Evolutionary conservation across 306 rosid genomes (phyloP).

Genomic region (Acacia melanoxylon): DNA sequence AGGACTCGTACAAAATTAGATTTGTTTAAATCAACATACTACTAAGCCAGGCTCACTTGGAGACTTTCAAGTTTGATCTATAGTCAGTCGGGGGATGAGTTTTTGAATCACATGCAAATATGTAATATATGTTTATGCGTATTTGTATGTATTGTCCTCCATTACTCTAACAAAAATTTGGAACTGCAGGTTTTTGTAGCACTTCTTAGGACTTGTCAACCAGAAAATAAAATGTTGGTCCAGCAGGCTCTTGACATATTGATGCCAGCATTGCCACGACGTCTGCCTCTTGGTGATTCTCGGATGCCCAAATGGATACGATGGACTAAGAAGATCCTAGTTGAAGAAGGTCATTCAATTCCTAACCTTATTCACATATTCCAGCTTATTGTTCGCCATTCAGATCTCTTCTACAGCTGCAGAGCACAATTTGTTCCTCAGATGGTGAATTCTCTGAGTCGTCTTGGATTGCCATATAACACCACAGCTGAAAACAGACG

Average conservation of each 20-base stretch:
- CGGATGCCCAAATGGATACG: slow-evolving; percentile 99
- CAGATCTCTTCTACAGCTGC: slow-evolving; percentile 97
- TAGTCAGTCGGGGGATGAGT: background rate
- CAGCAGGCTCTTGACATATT: slow-evolving; percentile 99
- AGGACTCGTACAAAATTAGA: slow-evolving; percentile 18
- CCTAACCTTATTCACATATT: slow-evolving; percentile 98
- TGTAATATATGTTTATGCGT: background rate
- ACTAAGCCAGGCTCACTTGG: background rate
- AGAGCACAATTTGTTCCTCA: slow-evolving; percentile 99
- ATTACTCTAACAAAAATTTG: slow-evolving; percentile 33
- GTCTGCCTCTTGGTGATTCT: slow-evolving; percentile 93
- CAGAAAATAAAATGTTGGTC: slow-evolving; percentile 98
- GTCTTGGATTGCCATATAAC: slow-evolving; percentile 94
- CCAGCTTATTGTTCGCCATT: slow-evolving; percentile 98
- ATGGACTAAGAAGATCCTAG: slow-evolving; percentile 91
- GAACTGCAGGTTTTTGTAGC: slow-evolving; percentile 94
- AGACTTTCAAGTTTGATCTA: background rate
- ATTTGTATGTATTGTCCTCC: slow-evolving; percentile 6
- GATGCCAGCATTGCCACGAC: slow-evolving; percentile 98
- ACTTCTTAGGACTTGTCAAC: slow-evolving; percentile 98
- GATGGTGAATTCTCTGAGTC: slow-evolving; percentile 99
- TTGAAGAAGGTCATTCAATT: slow-evolving; percentile 98
- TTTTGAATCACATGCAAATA: background rate
- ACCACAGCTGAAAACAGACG: slow-evolving; percentile 95
- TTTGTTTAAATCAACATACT: background rate